Evolutionary conservation across 1,284 basidiomycete genomes (phyloP), one percentile per base, ranked within the genome.

Genomic region (Malassezia psittaci): DNA sequence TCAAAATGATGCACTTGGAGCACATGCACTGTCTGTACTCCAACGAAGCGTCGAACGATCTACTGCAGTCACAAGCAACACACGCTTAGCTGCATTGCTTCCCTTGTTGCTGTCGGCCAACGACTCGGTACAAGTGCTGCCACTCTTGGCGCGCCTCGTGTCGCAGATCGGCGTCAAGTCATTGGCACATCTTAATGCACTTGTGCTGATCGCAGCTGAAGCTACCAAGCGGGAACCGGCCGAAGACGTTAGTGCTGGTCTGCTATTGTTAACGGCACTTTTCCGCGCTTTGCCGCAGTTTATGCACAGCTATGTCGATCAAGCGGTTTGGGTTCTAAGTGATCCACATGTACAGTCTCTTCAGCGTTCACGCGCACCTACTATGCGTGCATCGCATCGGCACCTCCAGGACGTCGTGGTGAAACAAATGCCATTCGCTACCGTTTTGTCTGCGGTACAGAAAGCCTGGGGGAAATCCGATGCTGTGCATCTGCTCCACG

Each of bases 241-340:
- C 6, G 57, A 52, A 0, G 48, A 46, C 21, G 37, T 38, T 12
- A 50, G 45, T 10, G 66, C 62, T 5, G 68, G 67, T 4, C 52
- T 74, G 37, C 60, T 58, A 35, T 60, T 65, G n/a, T 51, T 74
- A n/a, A 51, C 60, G 10, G 57, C 64, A 4, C 54, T 71, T 6
- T 61, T 70, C 42, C 53, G 58, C 29, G 59, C 67, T 12, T 60
- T 73, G 24, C 58, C 72, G n/a, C 64, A 64, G 2, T 74, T 74
- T 52, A 67, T 72, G 66, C 62, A 65, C 9, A 55, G 57, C 18
- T 59, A 71, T 51, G 50, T 66, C 8, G 42, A 52, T 8, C 43
- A 55, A 32, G 50, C 62, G 9, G 44, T 69, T 29, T 50, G 56
- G 13, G 51, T 64, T 49, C 55, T 64, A 45, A 51, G 59, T 51